These are phyloP conservation scores for Nitzschia sp. DNA, from an alignment of 108 stramenopile species.

Conservation along the genomic window DNA sequence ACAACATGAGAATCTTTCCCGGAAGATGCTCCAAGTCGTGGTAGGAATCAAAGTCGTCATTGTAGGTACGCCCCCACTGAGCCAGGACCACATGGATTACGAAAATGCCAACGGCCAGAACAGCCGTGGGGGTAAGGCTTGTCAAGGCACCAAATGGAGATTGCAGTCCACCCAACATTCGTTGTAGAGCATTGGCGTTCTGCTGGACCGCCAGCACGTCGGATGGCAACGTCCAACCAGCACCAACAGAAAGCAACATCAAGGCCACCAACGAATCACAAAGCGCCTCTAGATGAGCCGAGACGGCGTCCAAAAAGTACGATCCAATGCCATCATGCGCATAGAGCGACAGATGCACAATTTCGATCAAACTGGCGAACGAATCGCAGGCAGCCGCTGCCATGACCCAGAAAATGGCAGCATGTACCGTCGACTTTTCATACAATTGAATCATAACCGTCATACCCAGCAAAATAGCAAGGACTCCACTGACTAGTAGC, in stretches of 20 bases:
- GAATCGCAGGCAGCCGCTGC: constrained; percentile 64
- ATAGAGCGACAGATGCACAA: constrained; percentile 67
- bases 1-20: constrained; percentile 70
- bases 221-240: constrained; percentile 85
- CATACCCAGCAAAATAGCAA: constrained; percentile 43
- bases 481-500: constrained; percentile 41
- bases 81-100: constrained; percentile 60
- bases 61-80: constrained; percentile 82
- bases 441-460: constrained; percentile 39
- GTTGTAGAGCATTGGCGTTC: constrained; percentile 37
- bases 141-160: constrained; percentile 64
- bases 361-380: constrained; percentile 60
- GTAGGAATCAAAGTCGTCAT: constrained; percentile 89
- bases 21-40: constrained; percentile 84
- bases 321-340: constrained; percentile 69
- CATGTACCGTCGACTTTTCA: constrained; percentile 58
- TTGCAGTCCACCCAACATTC: constrained; percentile 53
- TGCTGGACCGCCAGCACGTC: constrained; percentile 56
- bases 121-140: constrained; percentile 43
- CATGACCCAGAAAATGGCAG: constrained; percentile 69
- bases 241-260: constrained; percentile 65
- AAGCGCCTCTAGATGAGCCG: constrained; percentile 78
- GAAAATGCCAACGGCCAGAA: constrained; percentile 54
- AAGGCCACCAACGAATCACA: constrained; percentile 79
- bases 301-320: constrained; percentile 69